These are phyloP conservation scores for Phyllosticta ampelicida DNA, from an alignment of 2,329 filamentous ascomycete species.

Conservation along the genomic window DNA sequence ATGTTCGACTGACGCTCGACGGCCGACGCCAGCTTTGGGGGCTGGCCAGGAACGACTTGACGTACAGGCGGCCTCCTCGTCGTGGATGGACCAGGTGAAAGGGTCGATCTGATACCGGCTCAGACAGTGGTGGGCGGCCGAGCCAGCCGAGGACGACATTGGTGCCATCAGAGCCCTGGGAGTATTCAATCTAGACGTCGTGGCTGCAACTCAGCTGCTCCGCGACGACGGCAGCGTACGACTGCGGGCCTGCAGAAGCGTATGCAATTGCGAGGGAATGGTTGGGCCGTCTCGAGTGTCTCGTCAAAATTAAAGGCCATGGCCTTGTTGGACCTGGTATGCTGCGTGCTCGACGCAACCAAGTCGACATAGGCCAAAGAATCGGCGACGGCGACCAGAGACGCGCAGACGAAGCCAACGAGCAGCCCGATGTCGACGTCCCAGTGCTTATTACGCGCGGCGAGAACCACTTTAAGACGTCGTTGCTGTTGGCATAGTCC, in stretches of 20 bases:
- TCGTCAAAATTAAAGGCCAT: neutral
- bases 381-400: constrained; percentile 3
- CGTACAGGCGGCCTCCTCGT: neutral
- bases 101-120: neutral
- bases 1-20: neutral
- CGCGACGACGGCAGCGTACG: constrained; percentile 5
- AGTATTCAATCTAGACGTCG: neutral
- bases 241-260: neutral
- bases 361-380: constrained; percentile 1
- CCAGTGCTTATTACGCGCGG: constrained; percentile 5
- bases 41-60: neutral
- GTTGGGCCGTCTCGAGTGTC: neutral
- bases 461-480: neutral
- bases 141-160: neutral
- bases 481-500: constrained; percentile 6
- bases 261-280: neutral
- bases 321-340: neutral
- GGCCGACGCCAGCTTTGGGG: neutral
- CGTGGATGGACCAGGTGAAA: neutral
- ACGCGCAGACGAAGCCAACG: constrained; percentile 5
- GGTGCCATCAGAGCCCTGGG: neutral
- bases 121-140: neutral
- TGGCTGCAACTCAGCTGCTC: neutral
- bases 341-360: neutral
- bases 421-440: neutral